Evolutionary conservation across 176 grass and related monocot species (phyloP).

Genomic region (Cenchrus purpureus): DNA sequence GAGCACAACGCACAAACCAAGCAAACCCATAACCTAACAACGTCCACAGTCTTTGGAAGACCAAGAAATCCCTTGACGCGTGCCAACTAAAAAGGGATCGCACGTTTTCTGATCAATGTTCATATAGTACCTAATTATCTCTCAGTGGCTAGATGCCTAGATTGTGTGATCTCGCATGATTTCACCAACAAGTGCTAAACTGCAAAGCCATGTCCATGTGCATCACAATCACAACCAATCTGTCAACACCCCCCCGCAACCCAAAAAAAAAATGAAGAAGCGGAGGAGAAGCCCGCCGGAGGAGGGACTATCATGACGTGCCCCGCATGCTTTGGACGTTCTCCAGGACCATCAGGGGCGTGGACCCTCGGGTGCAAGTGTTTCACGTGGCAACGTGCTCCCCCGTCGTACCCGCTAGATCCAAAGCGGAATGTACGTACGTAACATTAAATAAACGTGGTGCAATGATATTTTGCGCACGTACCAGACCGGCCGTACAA

Average conservation of each 20-base stretch:
- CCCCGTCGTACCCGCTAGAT: not conserved
- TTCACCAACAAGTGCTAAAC: not conserved
- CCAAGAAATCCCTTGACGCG: not conserved
- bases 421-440: not conserved
- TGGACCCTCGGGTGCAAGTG: not conserved
- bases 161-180: not conserved
- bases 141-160: not conserved
- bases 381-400: constrained; percentile 14
- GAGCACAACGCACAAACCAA: too few species aligned
- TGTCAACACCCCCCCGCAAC: not conserved
- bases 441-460: not conserved
- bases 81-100: not conserved
- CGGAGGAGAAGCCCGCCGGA: not conserved
- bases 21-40: not conserved
- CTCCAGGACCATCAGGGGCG: not conserved
- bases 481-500: not conserved
- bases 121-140: not conserved
- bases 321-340: not conserved
- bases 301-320: too few species aligned
- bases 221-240: not conserved
- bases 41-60: not conserved
- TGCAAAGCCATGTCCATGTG: not conserved
- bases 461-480: not conserved
- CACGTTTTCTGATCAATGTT: not conserved
- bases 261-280: not conserved